phyloP scores from a whole-genome alignment of 169 alveolate genomes.

The Plasmodium billcollinsi region DNA sequence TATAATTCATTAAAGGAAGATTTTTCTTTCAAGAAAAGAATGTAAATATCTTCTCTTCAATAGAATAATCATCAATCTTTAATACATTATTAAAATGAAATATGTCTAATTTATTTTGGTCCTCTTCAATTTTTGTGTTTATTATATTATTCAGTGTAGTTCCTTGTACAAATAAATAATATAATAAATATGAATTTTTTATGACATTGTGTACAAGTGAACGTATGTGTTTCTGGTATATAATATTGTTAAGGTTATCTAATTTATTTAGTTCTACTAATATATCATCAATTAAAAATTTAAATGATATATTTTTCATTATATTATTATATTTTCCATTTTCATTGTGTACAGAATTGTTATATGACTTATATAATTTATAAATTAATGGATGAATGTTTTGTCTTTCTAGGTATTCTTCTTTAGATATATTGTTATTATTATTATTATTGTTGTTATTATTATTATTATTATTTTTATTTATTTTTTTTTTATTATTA shows the following conservation, averaged over 20 bases:
- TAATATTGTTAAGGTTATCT: slow-evolving; percentile 65
- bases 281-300: slow-evolving; percentile 48
- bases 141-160: slow-evolving; percentile 38
- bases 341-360: background rate
- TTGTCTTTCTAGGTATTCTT: no score
- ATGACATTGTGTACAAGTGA: slow-evolving; percentile 25
- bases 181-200: slow-evolving; percentile 51
- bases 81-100: slow-evolving; percentile 64
- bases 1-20: no score
- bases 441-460: slow-evolving; percentile 15
- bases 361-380: no score
- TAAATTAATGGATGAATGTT: no score
- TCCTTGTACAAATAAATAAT: slow-evolving; percentile 61
- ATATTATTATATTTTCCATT: slow-evolving; percentile 15
- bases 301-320: slow-evolving; percentile 10
- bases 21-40: background rate
- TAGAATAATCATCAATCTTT: slow-evolving; percentile 25
- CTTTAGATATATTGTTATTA: no score
- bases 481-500: no score
- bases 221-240: slow-evolving; percentile 72
- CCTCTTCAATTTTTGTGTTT: slow-evolving; percentile 19
- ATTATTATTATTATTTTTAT: slow-evolving; percentile 20
- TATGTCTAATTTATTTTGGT: slow-evolving; percentile 26
- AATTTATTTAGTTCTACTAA: slow-evolving; percentile 56
- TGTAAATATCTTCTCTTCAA: slow-evolving; percentile 54